These are phyloP conservation scores for Selenicereus undatus DNA, from an alignment of 148 eudicot species.

Conservation along the genomic window DNA sequence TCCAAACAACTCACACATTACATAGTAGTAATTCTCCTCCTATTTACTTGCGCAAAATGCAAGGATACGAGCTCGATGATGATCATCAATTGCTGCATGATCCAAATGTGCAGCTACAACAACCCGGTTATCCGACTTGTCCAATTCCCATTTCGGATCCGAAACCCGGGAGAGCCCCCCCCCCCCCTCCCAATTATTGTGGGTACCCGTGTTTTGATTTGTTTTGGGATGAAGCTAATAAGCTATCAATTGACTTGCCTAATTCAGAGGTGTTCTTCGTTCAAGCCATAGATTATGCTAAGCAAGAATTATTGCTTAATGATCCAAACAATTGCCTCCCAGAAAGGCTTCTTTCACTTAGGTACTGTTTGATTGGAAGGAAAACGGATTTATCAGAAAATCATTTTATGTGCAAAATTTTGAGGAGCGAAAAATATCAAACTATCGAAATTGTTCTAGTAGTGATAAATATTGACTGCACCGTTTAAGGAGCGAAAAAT, in stretches of 20 bases:
- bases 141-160: conserved; percentile 21
- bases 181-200: conserved; percentile 22
- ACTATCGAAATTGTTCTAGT: no score
- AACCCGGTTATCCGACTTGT: conserved; percentile 20
- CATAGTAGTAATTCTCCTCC: neutral
- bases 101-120: conserved; percentile 23
- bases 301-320: conserved; percentile 24
- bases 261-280: conserved; percentile 28
- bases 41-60: neutral
- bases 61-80: neutral
- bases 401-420: no score
- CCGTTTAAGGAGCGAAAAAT: no score
- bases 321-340: conserved; percentile 33
- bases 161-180: conserved; percentile 19
- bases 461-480: no score
- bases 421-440: no score
- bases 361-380: no score
- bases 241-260: conserved; percentile 15
- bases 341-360: conserved; percentile 17
- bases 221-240: conserved; percentile 16
- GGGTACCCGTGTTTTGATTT: conserved; percentile 32
- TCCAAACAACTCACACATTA: neutral
- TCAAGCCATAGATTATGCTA: conserved; percentile 23
- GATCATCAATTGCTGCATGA: neutral
- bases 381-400: no score